Evolutionary conservation across 2,329 filamentous ascomycete genomes (phyloP), one percentile per base, ranked within the genome.

Genomic region (Talaromyces marneffei): DNA sequence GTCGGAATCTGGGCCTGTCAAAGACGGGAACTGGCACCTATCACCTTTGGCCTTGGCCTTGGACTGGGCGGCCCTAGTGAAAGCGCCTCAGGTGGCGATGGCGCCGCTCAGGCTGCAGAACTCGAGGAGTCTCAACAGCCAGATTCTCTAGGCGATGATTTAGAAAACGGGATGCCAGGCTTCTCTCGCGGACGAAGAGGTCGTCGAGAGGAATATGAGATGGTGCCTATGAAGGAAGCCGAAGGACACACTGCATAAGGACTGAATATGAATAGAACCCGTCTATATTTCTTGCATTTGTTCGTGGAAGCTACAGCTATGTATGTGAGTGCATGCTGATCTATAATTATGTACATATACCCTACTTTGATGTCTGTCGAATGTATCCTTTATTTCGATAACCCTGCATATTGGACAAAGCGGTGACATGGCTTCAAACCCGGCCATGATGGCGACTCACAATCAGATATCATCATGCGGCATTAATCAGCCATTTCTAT

Each of bases 1-100:
- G 79, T 94, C 1, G 92, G 91, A 3, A 88, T 95, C 39, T 97
- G 93, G 90, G 90, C 88, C 2, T 97, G 93, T 72, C 91, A 88
- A 70, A 95, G 92, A 81, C 83, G 93, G 63, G 94, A 99, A 76
- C 78, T 99, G 60, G 83, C 86, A 70, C 93, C 94, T 10, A 95
- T 97, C 68, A 88, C 85, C 62, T 97, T 97, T 71, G 91, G 91
- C 20, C 52, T 60, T 5, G 88, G 88, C 2, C 69, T 70, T n/a
- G 67, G 62, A 55, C 57, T 64, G 10, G 63, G 66, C 39, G 67
- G 65, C 35, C 67, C 62, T 31, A n/a, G 14, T 25, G 35, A 44
- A 25, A 48, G 67, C 63, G 33, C 39, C 25, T 55, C 33, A 29
- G 52, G 52, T 8, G 20, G 52, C 62, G 23, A 60, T 61, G 16